Conservation (phyloP, 2,329 filamentous ascomycete species). For the Volutella citrinella region DNA sequence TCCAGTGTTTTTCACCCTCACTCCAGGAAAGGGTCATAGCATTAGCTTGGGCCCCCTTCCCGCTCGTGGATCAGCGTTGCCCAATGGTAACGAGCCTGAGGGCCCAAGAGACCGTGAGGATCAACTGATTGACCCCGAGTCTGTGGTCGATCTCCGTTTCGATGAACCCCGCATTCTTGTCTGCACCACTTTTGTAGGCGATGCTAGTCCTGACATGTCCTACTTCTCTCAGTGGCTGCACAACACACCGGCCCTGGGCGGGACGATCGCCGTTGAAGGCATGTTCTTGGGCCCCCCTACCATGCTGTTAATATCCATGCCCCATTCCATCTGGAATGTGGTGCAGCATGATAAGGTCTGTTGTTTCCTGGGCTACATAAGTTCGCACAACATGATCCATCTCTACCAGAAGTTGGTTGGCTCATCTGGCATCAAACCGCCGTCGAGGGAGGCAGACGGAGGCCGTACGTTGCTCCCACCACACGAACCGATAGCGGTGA, state of each 20-base stretch:
- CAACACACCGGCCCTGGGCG: constrained; percentile 52
- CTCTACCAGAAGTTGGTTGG: constrained; percentile 59
- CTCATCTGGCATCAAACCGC: constrained; percentile 40
- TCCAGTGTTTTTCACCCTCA: constrained; percentile 55
- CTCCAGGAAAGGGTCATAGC: constrained; percentile 49
- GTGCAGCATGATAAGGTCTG: constrained; percentile 66
- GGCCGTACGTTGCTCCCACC: constrained; percentile 55
- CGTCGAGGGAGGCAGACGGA: constrained; percentile 54
- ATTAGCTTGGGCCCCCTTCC: constrained; percentile 51
- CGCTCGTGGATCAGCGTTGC: constrained; percentile 26
- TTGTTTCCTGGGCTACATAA: constrained; percentile 63
- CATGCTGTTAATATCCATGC: constrained; percentile 65
- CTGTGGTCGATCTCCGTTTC: constrained; percentile 55
- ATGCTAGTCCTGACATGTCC: constrained; percentile 63
- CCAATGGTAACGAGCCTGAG: constrained; percentile 26
- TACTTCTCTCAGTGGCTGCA: constrained; percentile 66
- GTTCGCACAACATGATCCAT: constrained; percentile 64
- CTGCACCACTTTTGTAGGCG: constrained; percentile 64
- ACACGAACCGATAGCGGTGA: constrained; percentile 42
- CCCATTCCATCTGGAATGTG: constrained; percentile 59
- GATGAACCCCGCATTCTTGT: constrained; percentile 63
- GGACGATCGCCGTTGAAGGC: constrained; percentile 61
- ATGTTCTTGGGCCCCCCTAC: constrained; percentile 67
- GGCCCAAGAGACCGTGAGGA: constrained; percentile 31
- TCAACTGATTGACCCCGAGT: constrained; percentile 43